Base-by-base conservation (phyloP, 1,284 basidiomycete genomes). In the Apiotrichum montevideense region DNA sequence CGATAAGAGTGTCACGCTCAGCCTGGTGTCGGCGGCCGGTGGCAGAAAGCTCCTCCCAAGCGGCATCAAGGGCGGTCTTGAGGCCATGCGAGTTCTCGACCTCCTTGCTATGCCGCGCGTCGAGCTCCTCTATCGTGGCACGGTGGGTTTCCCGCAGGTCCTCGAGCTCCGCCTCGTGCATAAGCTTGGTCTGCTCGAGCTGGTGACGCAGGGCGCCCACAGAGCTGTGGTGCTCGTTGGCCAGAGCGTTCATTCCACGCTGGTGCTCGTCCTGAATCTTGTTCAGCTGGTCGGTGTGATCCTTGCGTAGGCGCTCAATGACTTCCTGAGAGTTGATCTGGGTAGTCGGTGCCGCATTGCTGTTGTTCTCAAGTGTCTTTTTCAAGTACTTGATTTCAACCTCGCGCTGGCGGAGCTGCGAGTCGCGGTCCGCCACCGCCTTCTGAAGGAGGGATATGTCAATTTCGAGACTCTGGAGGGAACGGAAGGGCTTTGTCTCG, bases 371-470 rank as follows among this genome's bases (percentile, higher is more conserved):
- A 52, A 72, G 63, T 47, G 84, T 84, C 53, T 80, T 77, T 74
- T 94, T 93, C 21, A 96, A 80, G 37, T 81, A 76, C 41, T 80
- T 79, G 56, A 95, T 95, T 76, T 95, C 92, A 32, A 84, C 80
- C 77, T 95, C 92, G 46, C 92, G 83, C 65, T 91, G 87, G 68
- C 85, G 87, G 58, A 96, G 64, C 51, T 72, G 71, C 35, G 85
- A 81, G 74, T 95, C 92, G 47, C 92, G 83, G 66, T 92, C 88
- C 66, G 85, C 87, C 59, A 96, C 79, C 32, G 91, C 72, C 67
- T 92, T 87, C 71, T 94, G 90, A 35, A 94, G 77, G 55, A 90
- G 84, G 85, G 89, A 89, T 56, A 94, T 90, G 77, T 96, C 93
- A 67, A 88, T 87, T 77, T 95, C 90, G 58, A 95, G 80, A 70